These are phyloP conservation scores for Imleria badia DNA, from an alignment of 768 basidiomycete species.

Conservation along the genomic window DNA sequence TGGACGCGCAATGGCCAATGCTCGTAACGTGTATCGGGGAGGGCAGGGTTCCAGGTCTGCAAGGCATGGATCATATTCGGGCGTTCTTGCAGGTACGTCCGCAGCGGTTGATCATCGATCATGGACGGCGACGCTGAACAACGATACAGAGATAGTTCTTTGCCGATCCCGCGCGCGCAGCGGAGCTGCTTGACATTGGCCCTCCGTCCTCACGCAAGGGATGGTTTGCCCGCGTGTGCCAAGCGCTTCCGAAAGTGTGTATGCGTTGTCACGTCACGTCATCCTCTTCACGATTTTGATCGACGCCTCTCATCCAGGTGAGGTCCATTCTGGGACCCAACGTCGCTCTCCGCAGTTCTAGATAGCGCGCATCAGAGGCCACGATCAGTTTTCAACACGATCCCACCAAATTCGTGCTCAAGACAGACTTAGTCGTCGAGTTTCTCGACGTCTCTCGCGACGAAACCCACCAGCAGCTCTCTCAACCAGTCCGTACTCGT, in stretches of 20 bases:
- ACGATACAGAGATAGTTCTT: no score
- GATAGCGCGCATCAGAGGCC: conserved; percentile 14
- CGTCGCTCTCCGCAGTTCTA: background rate
- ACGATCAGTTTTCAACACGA: background rate
- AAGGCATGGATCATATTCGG: conserved; percentile 12
- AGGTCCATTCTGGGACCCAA: conserved; percentile 13
- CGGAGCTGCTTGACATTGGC: conserved; percentile 14
- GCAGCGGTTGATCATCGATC: background rate
- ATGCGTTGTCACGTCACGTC: no score
- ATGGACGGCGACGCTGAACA: no score
- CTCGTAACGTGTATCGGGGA: conserved; percentile 12
- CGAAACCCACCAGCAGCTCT: no score
- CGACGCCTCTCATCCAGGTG: conserved; percentile 1
- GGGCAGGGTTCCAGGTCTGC: conserved; percentile 14
- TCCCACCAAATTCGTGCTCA: conserved; percentile 4
- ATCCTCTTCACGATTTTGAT: background rate
- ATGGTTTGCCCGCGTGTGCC: conserved; percentile 13
- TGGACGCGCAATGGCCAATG: no score
- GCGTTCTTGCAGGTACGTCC: conserved; percentile 9
- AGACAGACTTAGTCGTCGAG: conserved; percentile 7
- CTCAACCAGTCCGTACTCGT: no score
- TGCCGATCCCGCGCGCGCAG: conserved; percentile 17
- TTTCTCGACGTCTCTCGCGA: conserved; percentile 5
- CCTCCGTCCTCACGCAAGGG: conserved; percentile 11
- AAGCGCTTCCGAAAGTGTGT: conserved; percentile 12